Percentiles rank a stretch among this genome's conserved stretches.
These are phyloP conservation scores for Eutrema heterophyllum DNA, from an alignment of 345 rosid species.

Conservation along the genomic window DNA sequence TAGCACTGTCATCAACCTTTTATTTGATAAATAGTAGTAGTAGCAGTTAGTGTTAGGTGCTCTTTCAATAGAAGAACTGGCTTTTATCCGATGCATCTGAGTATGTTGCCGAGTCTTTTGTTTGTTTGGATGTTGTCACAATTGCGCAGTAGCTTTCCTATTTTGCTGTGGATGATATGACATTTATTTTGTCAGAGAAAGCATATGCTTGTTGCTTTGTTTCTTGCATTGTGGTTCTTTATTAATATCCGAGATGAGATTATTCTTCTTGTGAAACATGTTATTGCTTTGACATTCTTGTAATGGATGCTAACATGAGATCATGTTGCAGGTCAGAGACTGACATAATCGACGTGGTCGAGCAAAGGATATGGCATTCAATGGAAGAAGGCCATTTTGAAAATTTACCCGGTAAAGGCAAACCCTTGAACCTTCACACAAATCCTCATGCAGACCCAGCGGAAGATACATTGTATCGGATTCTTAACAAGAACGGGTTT, in stretches of 20 bases:
- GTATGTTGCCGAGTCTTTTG: neutral
- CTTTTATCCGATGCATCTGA: neutral
- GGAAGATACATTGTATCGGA: constrained; percentile 75
- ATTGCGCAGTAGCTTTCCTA: neutral
- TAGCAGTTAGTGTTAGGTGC: neutral
- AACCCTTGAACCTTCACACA: constrained; percentile 59
- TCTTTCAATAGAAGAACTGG: neutral
- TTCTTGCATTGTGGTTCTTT: neutral
- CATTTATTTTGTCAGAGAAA: neutral
- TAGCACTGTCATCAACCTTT: constrained; percentile 43
- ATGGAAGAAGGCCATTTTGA: constrained; percentile 97
- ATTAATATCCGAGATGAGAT: neutral
- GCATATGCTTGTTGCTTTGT: neutral
- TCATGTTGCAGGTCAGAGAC: constrained; percentile 70
- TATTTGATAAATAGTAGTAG: constrained; percentile 41
- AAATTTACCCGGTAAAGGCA: constrained; percentile 90
- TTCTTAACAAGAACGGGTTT: constrained; percentile 74
- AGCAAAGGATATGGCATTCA: constrained; percentile 93
- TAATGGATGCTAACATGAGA: neutral
- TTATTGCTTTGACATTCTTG: neutral
- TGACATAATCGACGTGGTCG: constrained; percentile 74
- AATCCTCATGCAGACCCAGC: constrained; percentile 92
- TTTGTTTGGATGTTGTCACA: neutral
- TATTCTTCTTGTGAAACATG: neutral
- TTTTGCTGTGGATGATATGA: neutral